phyloP scores from a whole-genome alignment of 1,139 yeast genomes.

The Sugiyamaella pinicola region DNA sequence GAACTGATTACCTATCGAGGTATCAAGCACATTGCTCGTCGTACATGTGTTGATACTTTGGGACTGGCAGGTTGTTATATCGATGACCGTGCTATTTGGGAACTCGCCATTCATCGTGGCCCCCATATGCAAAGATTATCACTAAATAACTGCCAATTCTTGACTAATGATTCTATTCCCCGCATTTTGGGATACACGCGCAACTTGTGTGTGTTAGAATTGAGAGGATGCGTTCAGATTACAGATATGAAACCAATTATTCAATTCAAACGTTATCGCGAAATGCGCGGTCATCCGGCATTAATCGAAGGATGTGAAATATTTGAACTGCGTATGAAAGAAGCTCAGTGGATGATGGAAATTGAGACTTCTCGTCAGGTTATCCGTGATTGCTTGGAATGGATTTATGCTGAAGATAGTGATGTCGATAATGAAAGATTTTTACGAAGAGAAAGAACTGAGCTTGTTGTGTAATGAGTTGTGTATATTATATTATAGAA shows the following conservation, averaged over 20 bases:
- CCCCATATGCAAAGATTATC: conserved; percentile 64
- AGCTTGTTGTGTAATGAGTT: not conserved
- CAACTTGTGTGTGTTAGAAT: conserved; percentile 71
- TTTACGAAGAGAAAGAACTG: not conserved
- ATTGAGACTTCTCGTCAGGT: conserved; percentile 50
- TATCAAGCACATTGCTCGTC: conserved; percentile 57
- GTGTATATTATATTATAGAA: not conserved
- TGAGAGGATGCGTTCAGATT: conserved; percentile 62
- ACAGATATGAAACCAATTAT: conserved; percentile 66
- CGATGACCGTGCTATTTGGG: conserved; percentile 79
- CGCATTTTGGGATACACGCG: conserved; percentile 61
- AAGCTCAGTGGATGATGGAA: conserved; percentile 64
- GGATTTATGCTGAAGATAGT: conserved; percentile 41
- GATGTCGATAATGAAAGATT: conserved; percentile 26
- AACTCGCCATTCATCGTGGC: conserved; percentile 65
- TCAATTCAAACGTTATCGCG: conserved; percentile 65
- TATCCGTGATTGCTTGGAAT: conserved; percentile 40
- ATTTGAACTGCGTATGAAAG: conserved; percentile 59
- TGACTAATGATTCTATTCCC: conserved; percentile 71
- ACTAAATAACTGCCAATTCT: conserved; percentile 67
- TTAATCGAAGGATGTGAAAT: conserved; percentile 77
- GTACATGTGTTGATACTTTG: conserved; percentile 62
- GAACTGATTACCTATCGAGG: conserved; percentile 72
- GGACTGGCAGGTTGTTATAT: conserved; percentile 90
- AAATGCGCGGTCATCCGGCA: conserved; percentile 54